These are phyloP conservation scores for Inga oerstediana DNA, from an alignment of 306 rosid genomes.

Conservation along the genomic window DNA sequence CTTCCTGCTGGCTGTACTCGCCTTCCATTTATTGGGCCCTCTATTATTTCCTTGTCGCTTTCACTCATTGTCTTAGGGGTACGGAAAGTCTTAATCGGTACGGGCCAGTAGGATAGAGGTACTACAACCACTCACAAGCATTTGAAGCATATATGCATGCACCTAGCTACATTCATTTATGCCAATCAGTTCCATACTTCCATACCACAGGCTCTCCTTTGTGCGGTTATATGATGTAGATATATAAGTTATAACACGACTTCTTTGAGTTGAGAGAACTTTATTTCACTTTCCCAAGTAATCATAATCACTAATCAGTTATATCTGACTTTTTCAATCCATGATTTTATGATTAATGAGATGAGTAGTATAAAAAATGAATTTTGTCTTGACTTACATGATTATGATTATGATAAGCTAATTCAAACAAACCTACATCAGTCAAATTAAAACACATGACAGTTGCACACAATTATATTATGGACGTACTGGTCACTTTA, in stretches of 20 bases:
- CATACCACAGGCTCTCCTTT: not conserved
- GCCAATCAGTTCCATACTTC: conserved; percentile 31
- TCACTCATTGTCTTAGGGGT: conserved; percentile 33
- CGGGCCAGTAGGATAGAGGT: conserved; percentile 58
- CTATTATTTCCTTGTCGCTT: conserved; percentile 38
- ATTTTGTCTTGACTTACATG: too few species aligned
- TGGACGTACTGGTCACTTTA: not conserved
- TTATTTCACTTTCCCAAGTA: not conserved
- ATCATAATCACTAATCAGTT: not conserved
- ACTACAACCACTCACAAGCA: not conserved
- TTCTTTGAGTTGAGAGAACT: not conserved
- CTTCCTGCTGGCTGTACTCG: conserved; percentile 11
- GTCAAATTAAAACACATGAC: not conserved
- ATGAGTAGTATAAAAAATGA: too few species aligned
- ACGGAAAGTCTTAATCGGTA: conserved; percentile 66
- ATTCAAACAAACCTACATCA: not conserved
- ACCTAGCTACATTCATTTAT: not conserved
- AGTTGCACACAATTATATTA: not conserved
- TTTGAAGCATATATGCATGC: not conserved
- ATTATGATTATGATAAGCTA: too few species aligned
- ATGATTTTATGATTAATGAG: too few species aligned
- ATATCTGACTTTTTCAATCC: too few species aligned
- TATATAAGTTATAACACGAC: not conserved
- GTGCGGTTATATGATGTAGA: not conserved
- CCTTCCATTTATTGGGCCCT: not conserved